These are phyloP conservation scores for Trichoderma lentiforme DNA, from an alignment of 2,329 filamentous ascomycete species.

Conservation along the genomic window DNA sequence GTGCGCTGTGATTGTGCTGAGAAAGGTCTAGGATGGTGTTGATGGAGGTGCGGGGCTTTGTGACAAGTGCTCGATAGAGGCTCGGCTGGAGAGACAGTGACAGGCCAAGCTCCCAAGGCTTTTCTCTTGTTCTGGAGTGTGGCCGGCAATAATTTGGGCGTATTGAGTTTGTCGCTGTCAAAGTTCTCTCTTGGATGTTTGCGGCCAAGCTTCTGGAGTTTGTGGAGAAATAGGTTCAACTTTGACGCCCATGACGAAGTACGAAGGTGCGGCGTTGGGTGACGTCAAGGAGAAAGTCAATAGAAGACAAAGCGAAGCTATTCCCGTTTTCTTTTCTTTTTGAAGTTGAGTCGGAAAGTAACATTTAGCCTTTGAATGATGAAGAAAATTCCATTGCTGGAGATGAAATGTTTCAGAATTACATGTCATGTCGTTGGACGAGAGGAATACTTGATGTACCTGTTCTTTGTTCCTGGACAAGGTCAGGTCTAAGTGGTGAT, in stretches of 20 bases:
- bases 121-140: background rate
- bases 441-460: background rate
- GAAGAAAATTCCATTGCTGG: background rate
- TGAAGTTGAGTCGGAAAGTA: background rate
- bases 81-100: background rate
- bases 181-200: background rate
- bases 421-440: background rate
- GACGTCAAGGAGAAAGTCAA: background rate
- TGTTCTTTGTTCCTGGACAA: background rate
- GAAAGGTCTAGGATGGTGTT: background rate
- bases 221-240: background rate
- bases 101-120: background rate
- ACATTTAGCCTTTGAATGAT: background rate
- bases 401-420: background rate
- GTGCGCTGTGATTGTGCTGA: background rate
- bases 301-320: background rate
- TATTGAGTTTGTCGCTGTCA: background rate
- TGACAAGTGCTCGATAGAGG: background rate
- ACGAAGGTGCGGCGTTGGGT: background rate
- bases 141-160: background rate
- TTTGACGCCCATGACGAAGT: slow-evolving; percentile 10
- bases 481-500: background rate
- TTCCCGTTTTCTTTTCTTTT: background rate
- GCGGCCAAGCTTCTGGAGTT: slow-evolving; percentile 11
- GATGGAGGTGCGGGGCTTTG: slow-evolving; percentile 11